Percentiles rank a stretch among this genome's conserved stretches.
phyloP scores from a whole-genome alignment of 352 stramenopile genomes.

The Pythium diclinum region DNA sequence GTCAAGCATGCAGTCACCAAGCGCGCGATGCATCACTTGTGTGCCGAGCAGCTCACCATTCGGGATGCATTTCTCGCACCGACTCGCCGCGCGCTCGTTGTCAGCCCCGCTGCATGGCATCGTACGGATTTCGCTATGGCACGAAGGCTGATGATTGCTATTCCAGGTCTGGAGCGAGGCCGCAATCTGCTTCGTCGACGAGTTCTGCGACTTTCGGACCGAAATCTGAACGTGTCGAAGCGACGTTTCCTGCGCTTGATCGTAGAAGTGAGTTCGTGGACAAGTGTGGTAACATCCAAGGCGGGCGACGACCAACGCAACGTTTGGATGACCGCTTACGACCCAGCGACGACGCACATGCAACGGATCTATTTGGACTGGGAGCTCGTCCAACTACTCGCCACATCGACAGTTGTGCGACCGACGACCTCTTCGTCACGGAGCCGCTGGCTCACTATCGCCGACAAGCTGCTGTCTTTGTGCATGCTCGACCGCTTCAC shows the following conservation, averaged over 20 bases:
- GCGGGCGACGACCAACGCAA: slow-evolving; percentile 8
- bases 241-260: slow-evolving; percentile 34
- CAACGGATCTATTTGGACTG: slow-evolving; percentile 71
- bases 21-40: slow-evolving; percentile 37
- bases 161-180: slow-evolving; percentile 45
- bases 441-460: slow-evolving; percentile 26
- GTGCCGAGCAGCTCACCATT: slow-evolving; percentile 38
- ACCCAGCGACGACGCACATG: slow-evolving; percentile 32
- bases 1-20: slow-evolving; percentile 27
- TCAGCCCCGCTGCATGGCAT: slow-evolving; percentile 40
- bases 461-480: slow-evolving; percentile 46
- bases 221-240: neutral
- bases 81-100: slow-evolving; percentile 45
- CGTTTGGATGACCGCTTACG: slow-evolving; percentile 60
- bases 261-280: slow-evolving; percentile 45
- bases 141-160: slow-evolving; percentile 30
- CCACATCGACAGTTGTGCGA: slow-evolving; percentile 8
- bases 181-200: slow-evolving; percentile 43
- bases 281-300: slow-evolving; percentile 4
- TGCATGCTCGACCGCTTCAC: slow-evolving; percentile 76
- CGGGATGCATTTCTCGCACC: slow-evolving; percentile 41
- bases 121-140: slow-evolving; percentile 14
- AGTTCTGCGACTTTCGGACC: slow-evolving; percentile 29
- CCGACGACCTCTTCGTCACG: slow-evolving; percentile 14
- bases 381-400: slow-evolving; percentile 60